Conservation (phyloP, 2,329 filamentous ascomycete genomes). For the Verticillium nubilum region DNA sequence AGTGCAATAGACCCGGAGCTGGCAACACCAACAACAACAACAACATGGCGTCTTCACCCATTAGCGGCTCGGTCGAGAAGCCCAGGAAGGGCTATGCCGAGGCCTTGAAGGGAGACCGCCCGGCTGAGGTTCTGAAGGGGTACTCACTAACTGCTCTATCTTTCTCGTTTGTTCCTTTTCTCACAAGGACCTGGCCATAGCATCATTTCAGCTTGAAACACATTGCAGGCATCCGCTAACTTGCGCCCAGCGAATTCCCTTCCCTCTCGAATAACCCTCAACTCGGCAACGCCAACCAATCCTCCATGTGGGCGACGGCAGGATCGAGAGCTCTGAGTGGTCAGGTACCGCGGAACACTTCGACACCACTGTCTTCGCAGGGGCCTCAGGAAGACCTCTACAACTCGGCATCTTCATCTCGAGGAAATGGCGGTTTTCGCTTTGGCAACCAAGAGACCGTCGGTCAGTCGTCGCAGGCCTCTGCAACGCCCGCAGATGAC, state of each 20-base stretch:
- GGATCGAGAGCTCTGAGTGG: slow-evolving; percentile 43
- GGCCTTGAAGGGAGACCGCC: slow-evolving; percentile 14
- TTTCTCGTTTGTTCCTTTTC: neutral
- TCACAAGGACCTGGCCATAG: neutral
- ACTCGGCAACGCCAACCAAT: slow-evolving; percentile 39
- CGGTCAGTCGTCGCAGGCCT: slow-evolving; percentile 36
- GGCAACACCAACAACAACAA: neutral
- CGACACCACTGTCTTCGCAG: slow-evolving; percentile 45
- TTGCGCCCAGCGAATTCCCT: slow-evolving; percentile 55
- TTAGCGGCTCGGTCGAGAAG: neutral
- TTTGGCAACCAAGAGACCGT: slow-evolving; percentile 41
- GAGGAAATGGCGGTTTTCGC: slow-evolving; percentile 37
- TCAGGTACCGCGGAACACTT: slow-evolving; percentile 44
- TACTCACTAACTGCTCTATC: slow-evolving; percentile 8
- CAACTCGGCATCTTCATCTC: slow-evolving; percentile 33
- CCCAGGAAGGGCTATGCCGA: slow-evolving; percentile 20
- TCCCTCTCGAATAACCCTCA: slow-evolving; percentile 58
- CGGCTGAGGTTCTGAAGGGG: slow-evolving; percentile 13
- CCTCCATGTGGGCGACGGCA: slow-evolving; percentile 50
- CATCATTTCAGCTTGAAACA: neutral
- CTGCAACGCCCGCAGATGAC: slow-evolving; percentile 48
- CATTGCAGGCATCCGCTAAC: neutral
- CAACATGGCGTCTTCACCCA: slow-evolving; percentile 2
- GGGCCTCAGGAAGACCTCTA: slow-evolving; percentile 43
- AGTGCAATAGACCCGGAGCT: neutral